Percentiles rank a stretch among this genome's conserved stretches.
These are phyloP conservation scores for Leccinum fuscescens DNA, from an alignment of 1,284 basidiomycete genomes.

Conservation along the genomic window DNA sequence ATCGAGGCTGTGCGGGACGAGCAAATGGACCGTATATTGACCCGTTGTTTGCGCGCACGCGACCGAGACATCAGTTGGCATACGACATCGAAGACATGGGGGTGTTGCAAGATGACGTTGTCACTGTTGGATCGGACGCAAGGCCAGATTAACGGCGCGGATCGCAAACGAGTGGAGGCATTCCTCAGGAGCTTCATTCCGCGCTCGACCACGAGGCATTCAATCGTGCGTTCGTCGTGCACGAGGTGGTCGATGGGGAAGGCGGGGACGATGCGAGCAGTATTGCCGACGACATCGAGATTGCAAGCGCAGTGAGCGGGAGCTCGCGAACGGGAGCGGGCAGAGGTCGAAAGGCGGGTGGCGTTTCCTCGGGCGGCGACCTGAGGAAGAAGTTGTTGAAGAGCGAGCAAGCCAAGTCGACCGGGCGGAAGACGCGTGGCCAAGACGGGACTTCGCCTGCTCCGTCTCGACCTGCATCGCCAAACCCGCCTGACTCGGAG, in stretches of 20 bases:
- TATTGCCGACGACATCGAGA: constrained; percentile 48
- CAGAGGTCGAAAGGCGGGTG: constrained; percentile 40
- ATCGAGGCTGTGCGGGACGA: constrained; percentile 88
- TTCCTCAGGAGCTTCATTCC: constrained; percentile 82
- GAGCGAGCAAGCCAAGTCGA: constrained; percentile 74
- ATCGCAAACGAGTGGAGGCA: constrained; percentile 81
- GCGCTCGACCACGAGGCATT: constrained; percentile 66
- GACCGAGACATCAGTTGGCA: constrained; percentile 77
- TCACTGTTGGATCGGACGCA: constrained; percentile 90
- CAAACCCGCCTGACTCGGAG: constrained; percentile 40
- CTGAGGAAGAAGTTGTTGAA: constrained; percentile 73
- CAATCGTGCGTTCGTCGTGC: constrained; percentile 63
- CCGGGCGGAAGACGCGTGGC: constrained; percentile 55
- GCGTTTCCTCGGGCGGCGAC: constrained; percentile 51
- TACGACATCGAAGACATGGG: constrained; percentile 76
- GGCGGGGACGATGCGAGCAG: constrained; percentile 51
- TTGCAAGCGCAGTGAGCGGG: constrained; percentile 38
- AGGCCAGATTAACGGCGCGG: constrained; percentile 67
- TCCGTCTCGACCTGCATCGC: constrained; percentile 46
- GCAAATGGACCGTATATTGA: constrained; percentile 79
- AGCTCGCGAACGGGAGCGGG: constrained; percentile 37
- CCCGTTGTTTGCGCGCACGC: constrained; percentile 69
- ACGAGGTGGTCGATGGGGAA: constrained; percentile 47
- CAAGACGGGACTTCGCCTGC: constrained; percentile 39
- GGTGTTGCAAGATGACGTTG: constrained; percentile 83